These are phyloP conservation scores for Evernia prunastri DNA, from an alignment of 495 filamentous ascomycete species.

Conservation along the genomic window DNA sequence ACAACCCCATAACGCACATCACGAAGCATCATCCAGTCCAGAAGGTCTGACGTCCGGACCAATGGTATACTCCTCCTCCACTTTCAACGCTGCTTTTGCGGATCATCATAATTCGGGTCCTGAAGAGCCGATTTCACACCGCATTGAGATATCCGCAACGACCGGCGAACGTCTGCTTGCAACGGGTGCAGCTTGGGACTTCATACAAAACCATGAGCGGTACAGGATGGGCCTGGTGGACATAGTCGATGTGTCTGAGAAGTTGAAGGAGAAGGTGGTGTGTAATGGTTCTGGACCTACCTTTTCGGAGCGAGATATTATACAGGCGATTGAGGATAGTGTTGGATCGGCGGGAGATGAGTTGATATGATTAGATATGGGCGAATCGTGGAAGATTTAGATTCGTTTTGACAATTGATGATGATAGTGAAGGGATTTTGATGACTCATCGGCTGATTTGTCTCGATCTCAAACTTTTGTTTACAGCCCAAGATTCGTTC, in stretches of 20 bases:
- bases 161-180: slow-evolving; percentile 73
- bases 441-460: neutral
- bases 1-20: slow-evolving; percentile 1
- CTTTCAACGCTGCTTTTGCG: slow-evolving; percentile 54
- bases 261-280: slow-evolving; percentile 66
- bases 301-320: slow-evolving; percentile 71
- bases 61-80: slow-evolving; percentile 64
- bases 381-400: no score
- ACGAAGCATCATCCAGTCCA: slow-evolving; percentile 27
- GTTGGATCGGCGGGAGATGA: slow-evolving; percentile 67
- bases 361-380: slow-evolving; percentile 47
- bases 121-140: slow-evolving; percentile 49
- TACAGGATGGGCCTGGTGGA: slow-evolving; percentile 80
- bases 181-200: slow-evolving; percentile 80
- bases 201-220: slow-evolving; percentile 76
- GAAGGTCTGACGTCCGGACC: slow-evolving; percentile 48
- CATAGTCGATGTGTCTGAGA: slow-evolving; percentile 67
- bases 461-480: neutral
- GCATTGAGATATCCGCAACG: slow-evolving; percentile 56
- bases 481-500: neutral
- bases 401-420: no score
- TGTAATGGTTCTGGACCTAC: slow-evolving; percentile 90
- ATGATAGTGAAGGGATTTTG: neutral
- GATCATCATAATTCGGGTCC: slow-evolving; percentile 26
- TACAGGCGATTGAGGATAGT: slow-evolving; percentile 70